Evolutionary conservation across 306 rosid genomes (phyloP).

Genomic region (Pyrus pyrifolia): DNA sequence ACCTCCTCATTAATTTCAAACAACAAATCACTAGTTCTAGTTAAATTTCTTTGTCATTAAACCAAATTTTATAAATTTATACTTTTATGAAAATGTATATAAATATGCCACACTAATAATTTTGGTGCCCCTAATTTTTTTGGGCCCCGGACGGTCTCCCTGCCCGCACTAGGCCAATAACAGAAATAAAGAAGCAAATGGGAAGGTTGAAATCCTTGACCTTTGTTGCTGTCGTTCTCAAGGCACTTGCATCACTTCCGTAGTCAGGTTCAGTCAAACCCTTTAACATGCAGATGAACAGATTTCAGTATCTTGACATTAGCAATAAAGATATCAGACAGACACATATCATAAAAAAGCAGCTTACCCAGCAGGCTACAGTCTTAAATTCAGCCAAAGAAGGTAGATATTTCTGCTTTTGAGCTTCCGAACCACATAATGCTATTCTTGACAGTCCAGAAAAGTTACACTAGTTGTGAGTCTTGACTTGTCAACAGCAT

Average conservation of each 20-base stretch:
- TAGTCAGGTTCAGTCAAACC: slow-evolving; percentile 84
- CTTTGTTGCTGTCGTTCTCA: slow-evolving; percentile 69
- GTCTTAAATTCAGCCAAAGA: slow-evolving; percentile 63
- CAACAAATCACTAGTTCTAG: no score
- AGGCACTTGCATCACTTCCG: slow-evolving; percentile 85
- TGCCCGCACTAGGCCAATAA: no score
- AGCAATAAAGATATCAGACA: slow-evolving; percentile 6
- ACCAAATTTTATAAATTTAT: no score
- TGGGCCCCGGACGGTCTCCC: no score
- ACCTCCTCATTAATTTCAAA: no score
- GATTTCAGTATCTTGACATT: slow-evolving; percentile 8
- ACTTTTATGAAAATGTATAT: no score
- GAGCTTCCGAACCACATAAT: slow-evolving; percentile 80
- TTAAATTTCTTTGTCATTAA: no score
- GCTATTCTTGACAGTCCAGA: slow-evolving; percentile 38
- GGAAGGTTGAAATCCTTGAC: slow-evolving; percentile 18
- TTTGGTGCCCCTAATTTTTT: no score
- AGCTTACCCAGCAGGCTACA: slow-evolving; percentile 73
- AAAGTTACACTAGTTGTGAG: slow-evolving; percentile 1
- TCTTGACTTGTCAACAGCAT: slow-evolving; percentile 13
- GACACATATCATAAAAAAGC: slow-evolving; percentile 4
- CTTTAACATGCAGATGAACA: slow-evolving; percentile 24
- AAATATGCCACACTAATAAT: no score
- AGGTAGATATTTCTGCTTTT: slow-evolving; percentile 73
- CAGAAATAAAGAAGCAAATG: background rate